phyloP scores from a whole-genome alignment of 352 stramenopile species.

The Phytophthora vignae region DNA sequence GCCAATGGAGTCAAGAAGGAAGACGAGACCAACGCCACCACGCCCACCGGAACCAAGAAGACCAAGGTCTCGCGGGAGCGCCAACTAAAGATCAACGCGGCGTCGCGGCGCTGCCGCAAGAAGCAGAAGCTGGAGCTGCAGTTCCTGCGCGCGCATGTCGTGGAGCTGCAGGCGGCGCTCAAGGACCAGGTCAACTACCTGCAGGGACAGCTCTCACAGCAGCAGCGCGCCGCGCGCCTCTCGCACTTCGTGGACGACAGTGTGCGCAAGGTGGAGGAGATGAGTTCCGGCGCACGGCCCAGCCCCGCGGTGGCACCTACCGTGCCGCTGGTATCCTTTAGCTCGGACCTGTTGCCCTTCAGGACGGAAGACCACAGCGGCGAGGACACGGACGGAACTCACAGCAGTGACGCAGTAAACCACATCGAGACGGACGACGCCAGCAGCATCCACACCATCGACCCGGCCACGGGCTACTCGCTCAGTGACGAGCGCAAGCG shows the following conservation, averaged over 20 bases:
- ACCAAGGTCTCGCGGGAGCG: conserved; percentile 87
- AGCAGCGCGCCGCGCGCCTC: conserved; percentile 53
- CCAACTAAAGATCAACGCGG: conserved; percentile 90
- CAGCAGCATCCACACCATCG: conserved; percentile 53
- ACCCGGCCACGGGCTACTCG: conserved; percentile 67
- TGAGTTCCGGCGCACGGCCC: conserved; percentile 66
- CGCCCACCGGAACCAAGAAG: conserved; percentile 54
- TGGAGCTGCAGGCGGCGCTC: conserved; percentile 77
- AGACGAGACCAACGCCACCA: conserved; percentile 26
- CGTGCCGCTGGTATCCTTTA: conserved; percentile 37
- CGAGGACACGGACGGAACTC: conserved; percentile 53
- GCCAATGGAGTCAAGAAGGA: conserved; percentile 35
- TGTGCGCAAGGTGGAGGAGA: conserved; percentile 78
- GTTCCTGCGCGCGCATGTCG: conserved; percentile 83
- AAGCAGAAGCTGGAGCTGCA: conserved; percentile 91
- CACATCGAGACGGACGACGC: conserved; percentile 70
- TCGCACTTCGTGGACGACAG: conserved; percentile 76
- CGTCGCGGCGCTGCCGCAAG: conserved; percentile 81
- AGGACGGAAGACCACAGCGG: conserved; percentile 49
- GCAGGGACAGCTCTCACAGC: conserved; percentile 45
- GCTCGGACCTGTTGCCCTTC: conserved; percentile 42
- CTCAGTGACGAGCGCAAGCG: conserved; percentile 70
- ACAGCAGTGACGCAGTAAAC: conserved; percentile 51
- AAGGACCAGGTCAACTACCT: conserved; percentile 74
- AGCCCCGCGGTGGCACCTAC: conserved; percentile 33